Evolutionary conservation across 768 basidiomycete species (phyloP).

Genomic region (Xerocomus potaroensis): DNA sequence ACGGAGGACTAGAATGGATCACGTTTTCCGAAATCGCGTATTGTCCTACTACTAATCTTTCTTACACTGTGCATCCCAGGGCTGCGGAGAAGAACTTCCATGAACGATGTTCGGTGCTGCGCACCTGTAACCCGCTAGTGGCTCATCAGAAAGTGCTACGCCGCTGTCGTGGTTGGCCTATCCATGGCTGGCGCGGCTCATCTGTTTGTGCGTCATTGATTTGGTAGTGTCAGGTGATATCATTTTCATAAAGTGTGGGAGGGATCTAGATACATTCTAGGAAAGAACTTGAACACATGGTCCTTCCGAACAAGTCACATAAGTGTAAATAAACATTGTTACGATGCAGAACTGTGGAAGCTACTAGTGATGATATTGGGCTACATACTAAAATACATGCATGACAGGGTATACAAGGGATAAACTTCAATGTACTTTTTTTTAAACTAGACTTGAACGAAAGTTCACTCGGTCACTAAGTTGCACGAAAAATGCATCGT

Average conservation of each 20-base stretch:
- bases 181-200: neutral
- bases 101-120: neutral
- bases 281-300: no score
- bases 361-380: no score
- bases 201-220: neutral
- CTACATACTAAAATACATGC: constrained; percentile 3
- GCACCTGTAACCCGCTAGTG: neutral
- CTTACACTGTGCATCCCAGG: neutral
- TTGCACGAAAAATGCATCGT: constrained; percentile 6
- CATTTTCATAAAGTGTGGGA: no score
- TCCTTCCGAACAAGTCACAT: no score
- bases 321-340: no score
- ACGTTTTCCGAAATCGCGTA: neutral
- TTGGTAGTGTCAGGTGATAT: neutral
- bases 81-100: neutral
- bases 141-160: no score
- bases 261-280: no score
- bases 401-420: neutral
- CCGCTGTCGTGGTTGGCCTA: no score
- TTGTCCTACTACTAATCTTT: neutral
- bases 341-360: no score
- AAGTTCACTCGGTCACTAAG: constrained; percentile 12
- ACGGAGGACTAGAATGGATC: neutral
- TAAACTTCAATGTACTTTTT: neutral
- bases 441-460: constrained; percentile 1